Evolutionary conservation across 805 yeast species (phyloP), one percentile per base, ranked within the genome.

Genomic region (Blastobotrys terrestris): DNA sequence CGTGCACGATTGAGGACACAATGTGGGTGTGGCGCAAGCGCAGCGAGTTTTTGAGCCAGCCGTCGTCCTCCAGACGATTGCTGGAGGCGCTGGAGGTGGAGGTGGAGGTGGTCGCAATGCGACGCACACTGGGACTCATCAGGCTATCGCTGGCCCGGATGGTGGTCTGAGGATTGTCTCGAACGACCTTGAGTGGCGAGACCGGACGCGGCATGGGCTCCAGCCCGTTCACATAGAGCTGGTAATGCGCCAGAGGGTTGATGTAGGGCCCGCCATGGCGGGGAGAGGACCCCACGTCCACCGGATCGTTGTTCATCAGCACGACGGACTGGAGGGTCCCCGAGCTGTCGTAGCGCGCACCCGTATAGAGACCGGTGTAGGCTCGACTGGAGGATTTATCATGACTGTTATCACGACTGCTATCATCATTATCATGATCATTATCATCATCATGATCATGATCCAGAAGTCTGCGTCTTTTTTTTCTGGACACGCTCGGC

Each of bases 181-280:
- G 44, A 26, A 49, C 40, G 13, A 56, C 35, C 19, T 46, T 39
- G 7, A 54, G 46, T 6, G 59, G 58, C 5, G 52, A 26, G 16
- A 44, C 53, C 6, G 55, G 53, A 11, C 58, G 44, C 2, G 59
- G 60, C 13, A 58, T 48, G 2, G 53, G 48, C 39, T 58, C 60
- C 5, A 58, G 49, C 8, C 56, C 57, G 22, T 53, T 26, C 39
- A 39, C 44, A n/a, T 42, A 21, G 20, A 49, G 14, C 26, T 49
- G 48, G 31, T 39, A 47, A 20, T 7, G 43, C 19, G 35, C 35
- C 35, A 26, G 11, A 6, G 35, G 35, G 35, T 26, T 26, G 35
- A 26, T 11, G 35, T 26, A 26, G 8, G 8, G 35, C 11, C 35
- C 35, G 11, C 35, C 35, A n/a, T n/a, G 15, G 41, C 41, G 14